Conservation (phyloP, 2,329 filamentous ascomycete species). For the Thelonectria olida region DNA sequence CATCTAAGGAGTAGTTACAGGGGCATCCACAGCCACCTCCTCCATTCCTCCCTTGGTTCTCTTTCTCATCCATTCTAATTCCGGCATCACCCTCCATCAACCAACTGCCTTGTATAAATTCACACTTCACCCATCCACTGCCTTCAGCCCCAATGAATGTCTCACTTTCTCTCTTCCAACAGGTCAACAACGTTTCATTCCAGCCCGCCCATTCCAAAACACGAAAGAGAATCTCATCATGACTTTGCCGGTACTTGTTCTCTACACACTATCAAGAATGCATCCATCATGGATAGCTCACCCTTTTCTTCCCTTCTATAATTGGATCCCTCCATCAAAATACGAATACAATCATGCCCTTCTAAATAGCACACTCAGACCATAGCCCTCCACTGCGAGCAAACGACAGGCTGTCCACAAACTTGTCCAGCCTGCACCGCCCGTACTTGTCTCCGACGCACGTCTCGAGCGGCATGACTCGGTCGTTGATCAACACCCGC, state of each 20-base stretch:
- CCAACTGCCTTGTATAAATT: not conserved
- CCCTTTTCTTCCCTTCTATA: not conserved
- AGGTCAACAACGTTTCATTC: not conserved
- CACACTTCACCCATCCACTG: not conserved
- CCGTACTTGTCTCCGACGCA: slow-evolving; percentile 78
- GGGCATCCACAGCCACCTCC: not conserved
- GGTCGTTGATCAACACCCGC: slow-evolving; percentile 83
- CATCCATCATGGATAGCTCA: not conserved
- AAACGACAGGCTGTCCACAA: slow-evolving; percentile 80
- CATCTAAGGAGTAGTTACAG: not conserved
- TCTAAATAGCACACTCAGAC: slow-evolving; percentile 51
- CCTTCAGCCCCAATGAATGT: slow-evolving; percentile 3
- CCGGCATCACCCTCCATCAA: not conserved
- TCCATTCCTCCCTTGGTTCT: not conserved
- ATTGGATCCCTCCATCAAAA: not conserved
- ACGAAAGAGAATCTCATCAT: too few relatives aligned
- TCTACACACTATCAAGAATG: not conserved
- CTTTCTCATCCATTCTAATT: not conserved
- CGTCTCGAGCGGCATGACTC: slow-evolving; percentile 75
- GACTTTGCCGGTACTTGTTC: not conserved
- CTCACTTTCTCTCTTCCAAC: not conserved
- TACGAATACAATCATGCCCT: too few relatives aligned
- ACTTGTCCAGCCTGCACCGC: slow-evolving; percentile 73
- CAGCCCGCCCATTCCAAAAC: not conserved
- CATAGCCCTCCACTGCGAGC: slow-evolving; percentile 77